phyloP scores from a whole-genome alignment of 495 filamentous ascomycete genomes.

The Hapsidospora chrysogenum region DNA sequence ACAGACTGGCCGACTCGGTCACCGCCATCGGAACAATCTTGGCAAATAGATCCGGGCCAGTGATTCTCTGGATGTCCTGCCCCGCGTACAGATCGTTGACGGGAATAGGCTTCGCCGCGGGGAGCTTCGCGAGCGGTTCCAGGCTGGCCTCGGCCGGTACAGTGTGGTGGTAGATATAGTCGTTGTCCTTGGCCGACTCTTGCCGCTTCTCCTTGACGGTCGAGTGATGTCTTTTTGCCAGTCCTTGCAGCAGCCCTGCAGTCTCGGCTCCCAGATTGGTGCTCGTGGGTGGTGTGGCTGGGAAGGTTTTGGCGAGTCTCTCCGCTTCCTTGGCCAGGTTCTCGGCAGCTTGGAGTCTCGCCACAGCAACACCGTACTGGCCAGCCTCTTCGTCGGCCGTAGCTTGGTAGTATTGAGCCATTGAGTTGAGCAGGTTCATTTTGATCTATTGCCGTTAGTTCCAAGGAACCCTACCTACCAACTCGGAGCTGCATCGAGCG shows the following conservation, averaged over 20 bases:
- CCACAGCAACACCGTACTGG: conserved; percentile 74
- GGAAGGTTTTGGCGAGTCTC: conserved; percentile 64
- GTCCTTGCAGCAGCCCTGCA: conserved; percentile 51
- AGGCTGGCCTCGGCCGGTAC: conserved; percentile 74
- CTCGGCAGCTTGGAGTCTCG: conserved; percentile 71
- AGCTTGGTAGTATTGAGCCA: conserved; percentile 90
- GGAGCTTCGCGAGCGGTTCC: conserved; percentile 69
- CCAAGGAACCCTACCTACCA: conserved; percentile 1
- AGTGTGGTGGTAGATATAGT: conserved; percentile 92
- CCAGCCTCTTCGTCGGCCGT: conserved; percentile 78
- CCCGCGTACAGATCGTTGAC: conserved; percentile 94
- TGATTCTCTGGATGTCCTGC: conserved; percentile 92
- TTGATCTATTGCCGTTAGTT: conserved; percentile 42
- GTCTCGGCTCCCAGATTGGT: conserved; percentile 76
- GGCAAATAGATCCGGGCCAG: conserved; percentile 91
- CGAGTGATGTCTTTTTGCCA: conserved; percentile 65
- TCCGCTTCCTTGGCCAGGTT: conserved; percentile 55
- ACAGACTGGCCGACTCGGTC: conserved; percentile 89
- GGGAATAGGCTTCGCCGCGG: conserved; percentile 94
- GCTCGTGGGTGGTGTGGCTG: conserved; percentile 56
- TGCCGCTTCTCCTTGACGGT: conserved; percentile 65
- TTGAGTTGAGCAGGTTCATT: conserved; percentile 63
- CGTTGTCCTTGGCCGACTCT: conserved; percentile 78
- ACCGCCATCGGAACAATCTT: conserved; percentile 94
- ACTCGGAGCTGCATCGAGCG: neutral